These are phyloP conservation scores for Nectriaceae sp. DNA, from an alignment of 2,329 filamentous ascomycete genomes.

Conservation along the genomic window DNA sequence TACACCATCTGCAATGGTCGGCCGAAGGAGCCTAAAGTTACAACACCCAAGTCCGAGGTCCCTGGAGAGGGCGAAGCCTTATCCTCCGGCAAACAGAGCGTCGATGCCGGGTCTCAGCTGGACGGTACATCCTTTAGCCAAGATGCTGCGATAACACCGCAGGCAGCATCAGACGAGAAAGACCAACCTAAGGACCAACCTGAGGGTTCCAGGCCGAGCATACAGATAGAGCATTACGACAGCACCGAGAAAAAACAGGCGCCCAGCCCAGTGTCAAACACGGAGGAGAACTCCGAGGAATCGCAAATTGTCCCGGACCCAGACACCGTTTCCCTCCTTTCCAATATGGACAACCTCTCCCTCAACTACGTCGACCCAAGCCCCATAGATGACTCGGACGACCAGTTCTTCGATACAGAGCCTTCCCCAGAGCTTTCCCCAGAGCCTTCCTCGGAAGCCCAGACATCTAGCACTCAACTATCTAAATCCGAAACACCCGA, in stretches of 20 bases:
- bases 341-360: conserved; percentile 22
- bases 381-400: conserved; percentile 41
- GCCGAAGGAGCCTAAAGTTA: conserved; percentile 47
- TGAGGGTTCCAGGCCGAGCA: conserved; percentile 15
- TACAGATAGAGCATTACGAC: conserved; percentile 22
- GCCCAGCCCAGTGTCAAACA: conserved; percentile 3
- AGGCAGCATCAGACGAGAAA: conserved; percentile 3
- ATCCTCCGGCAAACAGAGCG: conserved; percentile 1
- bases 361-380: conserved; percentile 42
- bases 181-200: conserved; percentile 2
- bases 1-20: conserved; percentile 83
- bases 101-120: background rate
- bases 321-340: conserved; percentile 8
- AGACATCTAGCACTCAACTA: conserved; percentile 4
- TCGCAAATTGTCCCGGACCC: background rate
- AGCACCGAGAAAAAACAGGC: conserved; percentile 10
- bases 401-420: no score
- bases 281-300: background rate
- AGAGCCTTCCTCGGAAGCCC: background rate
- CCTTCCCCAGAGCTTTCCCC: no score
- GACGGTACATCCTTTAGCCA: conserved; percentile 2
- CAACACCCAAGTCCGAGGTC: conserved; percentile 4
- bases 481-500: background rate
- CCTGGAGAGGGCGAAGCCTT: conserved; percentile 6
- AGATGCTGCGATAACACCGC: conserved; percentile 5